Conservation (phyloP, 345 rosid species). For the Microcos paniculata region DNA sequence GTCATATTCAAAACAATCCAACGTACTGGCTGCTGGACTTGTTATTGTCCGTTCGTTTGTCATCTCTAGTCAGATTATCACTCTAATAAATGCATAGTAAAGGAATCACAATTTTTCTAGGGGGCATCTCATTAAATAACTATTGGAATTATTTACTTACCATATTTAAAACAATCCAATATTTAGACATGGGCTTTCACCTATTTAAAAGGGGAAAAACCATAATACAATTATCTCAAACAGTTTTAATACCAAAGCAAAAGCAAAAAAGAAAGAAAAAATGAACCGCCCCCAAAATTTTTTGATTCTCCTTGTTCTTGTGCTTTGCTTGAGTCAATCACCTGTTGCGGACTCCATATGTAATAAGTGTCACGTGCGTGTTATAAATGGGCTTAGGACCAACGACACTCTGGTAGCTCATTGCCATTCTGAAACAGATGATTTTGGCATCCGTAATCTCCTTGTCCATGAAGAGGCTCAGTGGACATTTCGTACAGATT, state of each 20-base stretch:
- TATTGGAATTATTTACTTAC: no score
- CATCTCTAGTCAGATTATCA: no score
- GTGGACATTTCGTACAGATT: slow-evolving; percentile 3
- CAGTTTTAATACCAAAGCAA: background rate
- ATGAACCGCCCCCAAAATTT: background rate
- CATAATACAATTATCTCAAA: background rate
- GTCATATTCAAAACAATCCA: no score
- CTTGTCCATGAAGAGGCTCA: background rate
- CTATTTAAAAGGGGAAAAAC: background rate
- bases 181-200: background rate
- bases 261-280: background rate
- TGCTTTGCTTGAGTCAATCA: background rate
- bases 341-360: background rate
- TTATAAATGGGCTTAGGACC: background rate
- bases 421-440: slow-evolving; percentile 20
- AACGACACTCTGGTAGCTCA: slow-evolving; percentile 9
- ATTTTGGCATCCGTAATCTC: slow-evolving; percentile 9
- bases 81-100: no score
- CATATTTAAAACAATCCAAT: no score
- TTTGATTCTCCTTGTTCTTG: background rate
- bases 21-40: no score
- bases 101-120: no score
- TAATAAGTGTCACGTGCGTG: background rate
- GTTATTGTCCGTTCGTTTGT: no score
- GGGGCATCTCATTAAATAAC: no score